Evolutionary conservation across 148 eudicot genomes (phyloP).

Genomic region (Nepenthes gracilis): DNA sequence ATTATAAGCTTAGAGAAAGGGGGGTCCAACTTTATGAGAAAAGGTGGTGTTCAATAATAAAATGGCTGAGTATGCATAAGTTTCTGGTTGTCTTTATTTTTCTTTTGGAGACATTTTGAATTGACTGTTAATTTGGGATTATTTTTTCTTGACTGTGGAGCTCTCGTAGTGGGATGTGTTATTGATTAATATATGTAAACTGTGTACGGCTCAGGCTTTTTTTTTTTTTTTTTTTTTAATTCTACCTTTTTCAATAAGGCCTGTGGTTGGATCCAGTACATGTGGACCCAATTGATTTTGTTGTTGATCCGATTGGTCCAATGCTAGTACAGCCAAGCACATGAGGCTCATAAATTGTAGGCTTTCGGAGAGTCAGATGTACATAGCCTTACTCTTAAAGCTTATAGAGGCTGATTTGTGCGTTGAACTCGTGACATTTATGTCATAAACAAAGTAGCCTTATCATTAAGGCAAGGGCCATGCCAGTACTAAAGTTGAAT

Average conservation of each 20-base stretch:
- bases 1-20: slow-evolving; percentile 14
- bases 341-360: not conserved
- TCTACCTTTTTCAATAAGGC: slow-evolving; percentile 5
- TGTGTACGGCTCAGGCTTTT: slow-evolving; percentile 31
- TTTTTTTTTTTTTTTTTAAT: slow-evolving; percentile 6
- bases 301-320: slow-evolving; percentile 24
- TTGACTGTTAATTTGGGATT: slow-evolving; percentile 19
- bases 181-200: slow-evolving; percentile 25
- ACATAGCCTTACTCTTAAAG: too few relatives aligned
- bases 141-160: slow-evolving; percentile 20
- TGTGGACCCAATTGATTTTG: slow-evolving; percentile 32
- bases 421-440: too few relatives aligned
- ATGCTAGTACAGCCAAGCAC: not conserved
- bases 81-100: slow-evolving; percentile 17
- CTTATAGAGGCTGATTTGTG: too few relatives aligned
- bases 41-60: slow-evolving; percentile 7
- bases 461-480: too few relatives aligned
- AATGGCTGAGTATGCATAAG: slow-evolving; percentile 15
- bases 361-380: too few relatives aligned
- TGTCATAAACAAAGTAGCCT: too few relatives aligned
- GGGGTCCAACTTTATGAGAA: slow-evolving; percentile 9
- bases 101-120: slow-evolving; percentile 15
- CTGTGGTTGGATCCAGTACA: slow-evolving; percentile 32
- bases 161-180: slow-evolving; percentile 29
- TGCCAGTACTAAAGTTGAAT: too few relatives aligned